These are phyloP conservation scores for Diaporthe vexans DNA, from an alignment of 2,329 filamentous ascomycete species.

Conservation along the genomic window DNA sequence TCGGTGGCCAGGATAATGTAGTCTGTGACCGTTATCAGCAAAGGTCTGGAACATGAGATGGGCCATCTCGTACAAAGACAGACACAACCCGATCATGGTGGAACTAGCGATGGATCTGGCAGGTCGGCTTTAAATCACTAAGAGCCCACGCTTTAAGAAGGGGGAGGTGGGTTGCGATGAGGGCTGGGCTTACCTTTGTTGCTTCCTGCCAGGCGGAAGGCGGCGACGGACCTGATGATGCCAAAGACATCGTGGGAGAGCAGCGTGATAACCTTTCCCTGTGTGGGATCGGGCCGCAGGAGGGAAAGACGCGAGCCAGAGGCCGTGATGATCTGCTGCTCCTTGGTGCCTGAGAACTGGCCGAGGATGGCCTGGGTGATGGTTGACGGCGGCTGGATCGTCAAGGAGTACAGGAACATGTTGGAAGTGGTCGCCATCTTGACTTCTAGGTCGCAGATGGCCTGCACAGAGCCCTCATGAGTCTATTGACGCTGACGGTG, in stretches of 20 bases:
- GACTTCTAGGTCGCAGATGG: conserved; percentile 61
- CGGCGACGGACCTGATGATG: conserved; percentile 89
- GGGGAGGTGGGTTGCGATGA: conserved; percentile 45
- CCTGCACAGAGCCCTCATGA: conserved; percentile 59
- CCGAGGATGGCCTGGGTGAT: conserved; percentile 92
- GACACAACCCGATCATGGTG: conserved; percentile 42
- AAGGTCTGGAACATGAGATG: conserved; percentile 15
- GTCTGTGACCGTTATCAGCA: conserved; percentile 69
- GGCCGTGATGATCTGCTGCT: conserved; percentile 96
- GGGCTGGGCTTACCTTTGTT: conserved; percentile 84
- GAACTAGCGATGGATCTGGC: conserved; percentile 56
- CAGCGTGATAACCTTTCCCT: conserved; percentile 88
- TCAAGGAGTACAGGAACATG: conserved; percentile 99
- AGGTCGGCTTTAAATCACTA: conserved; percentile 79
- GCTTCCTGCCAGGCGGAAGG: conserved; percentile 93
- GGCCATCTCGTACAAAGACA: conserved; percentile 41
- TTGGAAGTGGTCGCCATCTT: conserved; percentile 97
- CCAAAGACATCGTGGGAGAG: conserved; percentile 96
- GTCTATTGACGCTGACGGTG: conserved; percentile 26
- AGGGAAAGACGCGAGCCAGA: conserved; percentile 92
- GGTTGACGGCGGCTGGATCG: conserved; percentile 91
- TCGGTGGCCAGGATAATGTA: conserved; percentile 96
- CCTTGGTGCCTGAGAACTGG: conserved; percentile 95
- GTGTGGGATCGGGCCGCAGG: conserved; percentile 85
- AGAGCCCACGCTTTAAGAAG: conserved; percentile 63